Evolutionary conservation across 257 asterid species (phyloP), one percentile per base, ranked within the genome.

Genomic region (Salvia hispanica): DNA sequence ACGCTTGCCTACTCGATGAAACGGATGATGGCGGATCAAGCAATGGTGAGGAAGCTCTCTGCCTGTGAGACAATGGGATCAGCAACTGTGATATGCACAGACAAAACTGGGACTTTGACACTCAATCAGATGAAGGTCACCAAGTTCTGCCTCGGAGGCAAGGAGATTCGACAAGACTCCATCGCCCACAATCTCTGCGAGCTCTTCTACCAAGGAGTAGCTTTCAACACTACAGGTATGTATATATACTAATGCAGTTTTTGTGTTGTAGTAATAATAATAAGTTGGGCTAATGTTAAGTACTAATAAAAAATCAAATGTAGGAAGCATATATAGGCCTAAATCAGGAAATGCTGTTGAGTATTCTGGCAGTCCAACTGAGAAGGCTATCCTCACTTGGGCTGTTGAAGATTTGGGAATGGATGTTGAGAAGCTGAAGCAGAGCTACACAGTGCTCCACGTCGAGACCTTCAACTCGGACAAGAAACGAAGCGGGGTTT

Each of bases 61-160:
- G 90, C 89, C 5, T 84, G 81, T 50, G 96, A 90, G 58, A 80
- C 84, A 0, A 84, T 86, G 79, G 93, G 93, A 4, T 81, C 90
- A 0, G 83, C 89, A 4, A 84, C 95, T 0, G 91, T 87, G 12
- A 84, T 90, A 36, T 87, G 95, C 72, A 85, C 87, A 5, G 85
- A 84, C 68, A 87, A 84, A 71, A 84, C 74, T 1, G 91, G 95
- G 1, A 76, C 84, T 53, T 62, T 90, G 36, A 84, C 88, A 25
- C 18, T 71, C n/a, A 80, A 80, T 33, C 74, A 76, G 43, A 71
- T 89, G 84, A 67, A 71, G 55, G 92, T 87, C 13, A 83, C 80
- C 6, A 64, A 56, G 47, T 77, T 73, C 67, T 83, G 77, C 69
- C n/a, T 82, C 1, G 89, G 84, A 2, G 28, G 21, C 14, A 67